phyloP scores from a whole-genome alignment of 2,329 filamentous ascomycete genomes.

The Colletotrichum karsti region DNA sequence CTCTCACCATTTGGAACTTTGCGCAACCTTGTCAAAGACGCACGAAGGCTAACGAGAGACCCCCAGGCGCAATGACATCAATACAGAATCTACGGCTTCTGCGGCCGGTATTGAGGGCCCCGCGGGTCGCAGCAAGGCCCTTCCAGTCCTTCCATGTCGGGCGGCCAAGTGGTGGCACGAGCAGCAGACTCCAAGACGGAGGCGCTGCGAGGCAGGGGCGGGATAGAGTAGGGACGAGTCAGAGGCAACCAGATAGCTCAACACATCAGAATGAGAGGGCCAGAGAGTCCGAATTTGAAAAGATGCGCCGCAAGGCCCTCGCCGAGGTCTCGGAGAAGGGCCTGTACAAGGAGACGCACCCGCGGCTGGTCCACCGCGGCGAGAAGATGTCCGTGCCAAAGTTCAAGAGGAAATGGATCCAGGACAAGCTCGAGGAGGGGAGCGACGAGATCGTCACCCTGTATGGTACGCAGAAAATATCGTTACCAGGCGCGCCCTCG shows the following conservation, averaged over 20 bases:
- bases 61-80: conserved; percentile 43
- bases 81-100: conserved; percentile 44
- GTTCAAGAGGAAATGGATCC: conserved; percentile 18
- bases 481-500: no score
- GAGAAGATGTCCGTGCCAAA: conserved; percentile 23
- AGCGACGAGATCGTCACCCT: conserved; percentile 31
- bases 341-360: conserved; percentile 24
- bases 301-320: conserved; percentile 12
- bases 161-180: conserved; percentile 19
- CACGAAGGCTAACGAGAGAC: conserved; percentile 24
- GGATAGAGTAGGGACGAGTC: not conserved
- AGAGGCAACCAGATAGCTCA: not conserved
- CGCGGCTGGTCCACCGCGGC: conserved; percentile 25
- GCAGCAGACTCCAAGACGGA: conserved; percentile 15
- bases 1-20: conserved; percentile 24
- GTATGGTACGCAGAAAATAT: conserved; percentile 34
- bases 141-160: conserved; percentile 21
- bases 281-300: conserved; percentile 25
- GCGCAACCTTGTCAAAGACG: conserved; percentile 32
- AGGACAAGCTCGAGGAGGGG: conserved; percentile 4
- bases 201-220: not conserved
- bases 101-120: conserved; percentile 30
- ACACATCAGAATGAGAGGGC: not conserved
- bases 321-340: conserved; percentile 12
- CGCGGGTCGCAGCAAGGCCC: conserved; percentile 6